Evolutionary conservation across 1,284 basidiomycete genomes (phyloP).

Genomic region (Quambalaria eucalypti): DNA sequence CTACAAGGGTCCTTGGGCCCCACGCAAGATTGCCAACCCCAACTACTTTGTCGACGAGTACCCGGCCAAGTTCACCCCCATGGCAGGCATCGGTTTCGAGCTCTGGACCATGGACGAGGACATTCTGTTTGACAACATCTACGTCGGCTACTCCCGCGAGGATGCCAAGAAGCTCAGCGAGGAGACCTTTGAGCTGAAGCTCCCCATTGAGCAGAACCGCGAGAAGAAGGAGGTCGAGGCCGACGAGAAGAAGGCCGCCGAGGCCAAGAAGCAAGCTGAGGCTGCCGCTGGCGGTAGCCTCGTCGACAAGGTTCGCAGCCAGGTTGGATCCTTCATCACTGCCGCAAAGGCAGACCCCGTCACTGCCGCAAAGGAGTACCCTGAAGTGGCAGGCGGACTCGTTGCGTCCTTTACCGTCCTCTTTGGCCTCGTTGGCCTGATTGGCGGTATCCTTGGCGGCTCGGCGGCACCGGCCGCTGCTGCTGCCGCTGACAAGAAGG

Average conservation of each 20-base stretch:
- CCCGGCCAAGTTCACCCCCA: constrained; percentile 64
- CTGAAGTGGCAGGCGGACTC: constrained; percentile 31
- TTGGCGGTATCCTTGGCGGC: constrained; percentile 27
- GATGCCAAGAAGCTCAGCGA: constrained; percentile 34
- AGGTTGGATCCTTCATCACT: constrained; percentile 22
- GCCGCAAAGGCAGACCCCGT: constrained; percentile 26
- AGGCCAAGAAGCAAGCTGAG: constrained; percentile 12
- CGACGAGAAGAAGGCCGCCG: constrained; percentile 4
- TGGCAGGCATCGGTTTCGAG: constrained; percentile 43
- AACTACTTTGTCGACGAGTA: constrained; percentile 77
- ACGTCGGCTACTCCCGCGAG: constrained; percentile 37
- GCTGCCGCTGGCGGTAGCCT: constrained; percentile 13
- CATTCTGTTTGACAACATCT: constrained; percentile 46
- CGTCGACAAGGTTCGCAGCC: constrained; percentile 16
- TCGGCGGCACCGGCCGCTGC: neutral
- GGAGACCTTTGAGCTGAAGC: constrained; percentile 39
- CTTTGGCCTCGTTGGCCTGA: constrained; percentile 27
- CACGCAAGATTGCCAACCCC: constrained; percentile 59
- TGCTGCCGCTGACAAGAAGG: constrained; percentile 8
- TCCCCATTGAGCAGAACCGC: constrained; percentile 35
- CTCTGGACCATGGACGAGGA: constrained; percentile 46
- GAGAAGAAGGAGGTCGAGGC: constrained; percentile 19
- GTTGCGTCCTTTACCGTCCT: constrained; percentile 31
- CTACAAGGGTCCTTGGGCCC: constrained; percentile 41
- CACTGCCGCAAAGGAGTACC: constrained; percentile 34